phyloP scores from a whole-genome alignment of 306 rosid genomes.

The Prunus mira region DNA sequence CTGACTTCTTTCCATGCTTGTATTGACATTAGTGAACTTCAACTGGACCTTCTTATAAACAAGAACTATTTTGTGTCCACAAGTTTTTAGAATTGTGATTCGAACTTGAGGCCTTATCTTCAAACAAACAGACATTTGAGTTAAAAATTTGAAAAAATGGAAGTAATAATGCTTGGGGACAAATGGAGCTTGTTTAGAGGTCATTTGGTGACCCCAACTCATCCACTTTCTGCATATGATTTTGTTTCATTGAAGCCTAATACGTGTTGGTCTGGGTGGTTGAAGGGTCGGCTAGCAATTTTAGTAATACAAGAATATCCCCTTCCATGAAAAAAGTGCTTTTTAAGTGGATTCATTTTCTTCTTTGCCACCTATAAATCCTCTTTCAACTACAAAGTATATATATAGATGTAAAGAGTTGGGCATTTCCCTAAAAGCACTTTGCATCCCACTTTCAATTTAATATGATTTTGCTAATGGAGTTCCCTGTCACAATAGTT shows the following conservation, averaged over 20 bases:
- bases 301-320: slow-evolving; percentile 36
- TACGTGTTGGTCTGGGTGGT: slow-evolving; percentile 13
- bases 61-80: too few species aligned
- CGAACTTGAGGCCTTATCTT: too few species aligned
- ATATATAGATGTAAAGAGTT: slow-evolving; percentile 15
- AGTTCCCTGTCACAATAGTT: slow-evolving; percentile 37
- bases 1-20: too few species aligned
- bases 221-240: slow-evolving; percentile 12
- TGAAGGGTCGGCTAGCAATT: slow-evolving; percentile 23
- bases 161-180: slow-evolving; percentile 12
- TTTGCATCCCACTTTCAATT: slow-evolving; percentile 49
- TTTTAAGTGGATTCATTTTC: slow-evolving; percentile 52
- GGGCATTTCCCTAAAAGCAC: slow-evolving; percentile 41
- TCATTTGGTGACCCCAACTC: slow-evolving; percentile 21
- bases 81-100: too few species aligned
- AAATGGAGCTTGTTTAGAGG: slow-evolving; percentile 18
- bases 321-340: slow-evolving; percentile 39
- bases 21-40: too few species aligned
- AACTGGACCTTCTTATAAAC: too few species aligned
- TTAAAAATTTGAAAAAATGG: neutral
- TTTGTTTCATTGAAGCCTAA: neutral
- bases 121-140: too few species aligned
- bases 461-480: slow-evolving; percentile 51
- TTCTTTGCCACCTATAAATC: slow-evolving; percentile 35
- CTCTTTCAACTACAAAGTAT: slow-evolving; percentile 19